phyloP scores from a whole-genome alignment of 2,329 filamentous ascomycete species.

The Rachicladosporium sp. region DNA sequence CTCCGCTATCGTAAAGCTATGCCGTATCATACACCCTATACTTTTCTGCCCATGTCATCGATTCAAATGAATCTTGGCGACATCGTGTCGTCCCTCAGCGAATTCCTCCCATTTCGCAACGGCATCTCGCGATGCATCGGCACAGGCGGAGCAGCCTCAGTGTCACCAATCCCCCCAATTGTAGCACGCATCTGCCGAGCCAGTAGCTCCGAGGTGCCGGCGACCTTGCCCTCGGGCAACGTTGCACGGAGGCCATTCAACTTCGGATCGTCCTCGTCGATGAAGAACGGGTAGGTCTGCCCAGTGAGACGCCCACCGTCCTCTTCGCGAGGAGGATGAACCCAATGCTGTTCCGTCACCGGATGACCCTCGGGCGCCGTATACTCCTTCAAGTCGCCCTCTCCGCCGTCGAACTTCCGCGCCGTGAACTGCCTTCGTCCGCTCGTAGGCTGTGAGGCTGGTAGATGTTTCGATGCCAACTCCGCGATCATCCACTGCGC shows the following conservation, averaged over 20 bases:
- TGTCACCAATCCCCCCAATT: too few species aligned
- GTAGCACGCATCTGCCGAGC: too few species aligned
- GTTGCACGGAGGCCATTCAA: slow-evolving; percentile 13
- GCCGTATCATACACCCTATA: too few species aligned
- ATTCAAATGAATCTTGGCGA: too few species aligned
- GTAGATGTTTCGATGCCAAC: slow-evolving; percentile 13
- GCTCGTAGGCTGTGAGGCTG: too few species aligned
- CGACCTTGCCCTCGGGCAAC: slow-evolving; percentile 10
- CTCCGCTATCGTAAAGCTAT: too few species aligned
- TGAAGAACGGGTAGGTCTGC: slow-evolving; percentile 23
- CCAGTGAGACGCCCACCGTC: slow-evolving; percentile 20
- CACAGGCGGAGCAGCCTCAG: too few species aligned
- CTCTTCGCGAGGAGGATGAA: slow-evolving; percentile 33
- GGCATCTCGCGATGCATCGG: too few species aligned
- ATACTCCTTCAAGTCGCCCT: slow-evolving; percentile 30
- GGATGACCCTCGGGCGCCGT: slow-evolving; percentile 29
- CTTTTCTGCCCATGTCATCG: too few species aligned
- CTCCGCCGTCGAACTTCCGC: slow-evolving; percentile 23
- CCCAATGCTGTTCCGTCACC: slow-evolving; percentile 32
- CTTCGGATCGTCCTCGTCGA: slow-evolving; percentile 12
- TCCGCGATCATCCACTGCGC: slow-evolving; percentile 24
- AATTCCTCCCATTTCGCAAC: too few species aligned
- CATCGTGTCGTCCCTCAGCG: too few species aligned
- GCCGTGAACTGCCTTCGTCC: slow-evolving; percentile 20
- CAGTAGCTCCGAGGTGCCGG: slow-evolving; percentile 11